Evolutionary conservation across 2,329 filamentous ascomycete genomes (phyloP).

Genomic region (Cylindrodendrum hubeiense): DNA sequence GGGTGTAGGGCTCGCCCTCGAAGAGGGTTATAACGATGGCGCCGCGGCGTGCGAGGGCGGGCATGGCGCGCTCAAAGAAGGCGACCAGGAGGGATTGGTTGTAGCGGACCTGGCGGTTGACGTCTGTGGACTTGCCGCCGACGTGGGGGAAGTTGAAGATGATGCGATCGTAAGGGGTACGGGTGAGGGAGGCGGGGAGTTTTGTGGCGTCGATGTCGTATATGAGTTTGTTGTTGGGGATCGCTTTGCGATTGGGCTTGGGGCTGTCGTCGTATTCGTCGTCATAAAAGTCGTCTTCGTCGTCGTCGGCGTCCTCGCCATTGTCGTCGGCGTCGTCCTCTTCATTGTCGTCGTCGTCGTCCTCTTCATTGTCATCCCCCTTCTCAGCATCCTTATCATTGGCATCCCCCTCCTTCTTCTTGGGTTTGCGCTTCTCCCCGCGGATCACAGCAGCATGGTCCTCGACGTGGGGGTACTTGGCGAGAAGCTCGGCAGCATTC

Average conservation of each 20-base stretch:
- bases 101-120: slow-evolving; percentile 92
- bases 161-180: slow-evolving; percentile 76
- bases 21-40: slow-evolving; percentile 88
- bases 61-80: slow-evolving; percentile 71
- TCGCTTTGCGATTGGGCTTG: slow-evolving; percentile 28
- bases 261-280: slow-evolving; percentile 34
- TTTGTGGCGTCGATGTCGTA: slow-evolving; percentile 77
- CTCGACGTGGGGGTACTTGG: slow-evolving; percentile 80
- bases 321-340: slow-evolving; percentile 32
- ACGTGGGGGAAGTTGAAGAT: slow-evolving; percentile 98
- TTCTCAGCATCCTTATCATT: slow-evolving; percentile 12
- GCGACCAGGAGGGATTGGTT: slow-evolving; percentile 85
- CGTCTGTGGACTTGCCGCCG: slow-evolving; percentile 90
- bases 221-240: slow-evolving; percentile 56
- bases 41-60: slow-evolving; percentile 59
- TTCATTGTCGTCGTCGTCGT: slow-evolving; percentile 30
- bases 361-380: slow-evolving; percentile 26
- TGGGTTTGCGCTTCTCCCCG: slow-evolving; percentile 34
- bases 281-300: slow-evolving; percentile 36
- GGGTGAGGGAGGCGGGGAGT: slow-evolving; percentile 61
- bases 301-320: slow-evolving; percentile 23
- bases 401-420: slow-evolving; percentile 20
- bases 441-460: slow-evolving; percentile 68
- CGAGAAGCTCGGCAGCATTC: slow-evolving; percentile 65
- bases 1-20: slow-evolving; percentile 91